Evolutionary conservation across 495 filamentous ascomycete species (phyloP).

Genomic region (Podospora appendiculata): DNA sequence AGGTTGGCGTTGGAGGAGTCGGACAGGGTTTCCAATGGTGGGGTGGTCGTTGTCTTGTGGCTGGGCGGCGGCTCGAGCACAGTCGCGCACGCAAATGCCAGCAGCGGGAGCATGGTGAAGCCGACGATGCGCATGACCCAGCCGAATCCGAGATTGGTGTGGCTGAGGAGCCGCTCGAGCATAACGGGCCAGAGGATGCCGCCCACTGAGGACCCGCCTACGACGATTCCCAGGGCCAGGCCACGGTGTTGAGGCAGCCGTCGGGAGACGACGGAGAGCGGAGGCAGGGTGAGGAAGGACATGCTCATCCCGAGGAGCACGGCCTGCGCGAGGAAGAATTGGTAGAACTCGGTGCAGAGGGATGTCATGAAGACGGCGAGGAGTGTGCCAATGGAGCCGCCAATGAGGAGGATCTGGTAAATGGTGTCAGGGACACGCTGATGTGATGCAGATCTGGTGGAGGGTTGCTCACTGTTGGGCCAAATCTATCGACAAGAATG

Average conservation of each 20-base stretch:
- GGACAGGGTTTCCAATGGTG: background rate
- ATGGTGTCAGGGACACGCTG: background rate
- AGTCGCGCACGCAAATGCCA: conserved; percentile 29
- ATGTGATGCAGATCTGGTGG: background rate
- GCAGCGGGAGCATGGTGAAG: conserved; percentile 41
- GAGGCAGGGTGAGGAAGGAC: conserved; percentile 37
- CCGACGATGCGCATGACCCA: conserved; percentile 48
- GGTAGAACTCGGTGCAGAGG: conserved; percentile 45
- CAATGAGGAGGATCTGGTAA: conserved; percentile 4
- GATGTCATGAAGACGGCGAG: conserved; percentile 42
- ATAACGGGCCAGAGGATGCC: conserved; percentile 42
- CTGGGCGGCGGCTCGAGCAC: conserved; percentile 25
- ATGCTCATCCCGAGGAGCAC: conserved; percentile 42
- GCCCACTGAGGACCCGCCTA: conserved; percentile 47
- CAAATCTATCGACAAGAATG: conserved; percentile 37
- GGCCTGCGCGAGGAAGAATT: conserved; percentile 51
- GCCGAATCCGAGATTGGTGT: conserved; percentile 36
- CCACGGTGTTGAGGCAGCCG: conserved; percentile 40
- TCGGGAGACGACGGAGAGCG: conserved; percentile 36
- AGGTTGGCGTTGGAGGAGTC: background rate
- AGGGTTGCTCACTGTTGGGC: conserved; percentile 23
- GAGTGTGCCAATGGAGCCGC: conserved; percentile 9
- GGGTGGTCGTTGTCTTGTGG: background rate
- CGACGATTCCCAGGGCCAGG: conserved; percentile 41
- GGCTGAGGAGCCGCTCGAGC: conserved; percentile 22